Evolutionary conservation across 306 rosid genomes (phyloP).

Genomic region (Alnus rubra): DNA sequence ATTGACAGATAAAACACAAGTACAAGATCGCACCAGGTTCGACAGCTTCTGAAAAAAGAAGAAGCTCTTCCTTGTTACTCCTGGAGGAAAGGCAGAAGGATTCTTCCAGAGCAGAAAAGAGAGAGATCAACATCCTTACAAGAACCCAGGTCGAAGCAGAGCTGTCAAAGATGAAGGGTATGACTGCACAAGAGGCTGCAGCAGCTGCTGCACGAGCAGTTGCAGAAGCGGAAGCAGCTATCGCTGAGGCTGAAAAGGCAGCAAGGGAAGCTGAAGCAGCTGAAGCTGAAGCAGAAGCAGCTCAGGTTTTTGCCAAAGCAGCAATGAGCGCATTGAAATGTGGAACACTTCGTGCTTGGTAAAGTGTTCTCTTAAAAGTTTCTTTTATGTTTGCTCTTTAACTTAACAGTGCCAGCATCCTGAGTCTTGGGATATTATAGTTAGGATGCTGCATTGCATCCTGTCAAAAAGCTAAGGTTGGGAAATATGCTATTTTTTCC

Average conservation of each 20-base stretch:
- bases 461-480: neutral
- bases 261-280: conserved; percentile 91
- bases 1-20: conserved; percentile 72
- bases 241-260: conserved; percentile 87
- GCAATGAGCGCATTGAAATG: conserved; percentile 81
- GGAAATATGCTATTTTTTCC: neutral
- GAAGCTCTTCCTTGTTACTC: conserved; percentile 49
- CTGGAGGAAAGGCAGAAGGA: conserved; percentile 57
- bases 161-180: conserved; percentile 62
- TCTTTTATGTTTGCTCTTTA: conserved; percentile 12
- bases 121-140: conserved; percentile 52
- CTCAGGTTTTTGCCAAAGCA: conserved; percentile 89
- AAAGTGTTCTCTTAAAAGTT: conserved; percentile 26
- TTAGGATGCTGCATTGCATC: conserved; percentile 2
- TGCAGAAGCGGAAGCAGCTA: conserved; percentile 94
- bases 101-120: conserved; percentile 51
- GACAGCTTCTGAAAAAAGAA: conserved; percentile 59
- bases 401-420: conserved; percentile 11
- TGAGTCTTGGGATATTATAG: neutral
- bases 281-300: conserved; percentile 94
- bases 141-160: conserved; percentile 75
- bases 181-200: conserved; percentile 89
- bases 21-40: conserved; percentile 65
- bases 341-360: conserved; percentile 57
- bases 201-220: conserved; percentile 90